These are phyloP conservation scores for Trichomonascaceae sp. DNA, from an alignment of 1,139 yeast genomes.

Conservation along the genomic window DNA sequence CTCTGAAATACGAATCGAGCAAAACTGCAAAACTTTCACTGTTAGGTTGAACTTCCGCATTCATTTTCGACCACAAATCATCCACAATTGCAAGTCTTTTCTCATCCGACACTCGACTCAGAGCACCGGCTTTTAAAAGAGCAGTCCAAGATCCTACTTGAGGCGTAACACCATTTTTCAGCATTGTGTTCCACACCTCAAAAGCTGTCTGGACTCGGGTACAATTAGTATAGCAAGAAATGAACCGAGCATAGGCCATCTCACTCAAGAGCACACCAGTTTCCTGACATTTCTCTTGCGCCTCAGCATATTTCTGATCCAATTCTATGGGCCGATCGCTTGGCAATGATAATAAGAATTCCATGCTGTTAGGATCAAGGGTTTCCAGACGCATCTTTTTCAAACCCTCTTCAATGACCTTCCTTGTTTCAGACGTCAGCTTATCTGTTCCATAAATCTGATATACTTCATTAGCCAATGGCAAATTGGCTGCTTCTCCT, in stretches of 20 bases:
- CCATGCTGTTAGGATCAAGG: slow-evolving; percentile 20
- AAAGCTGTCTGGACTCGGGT: slow-evolving; percentile 31
- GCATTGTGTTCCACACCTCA: slow-evolving; percentile 38
- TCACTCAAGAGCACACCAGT: slow-evolving; percentile 25
- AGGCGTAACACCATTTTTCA: slow-evolving; percentile 29
- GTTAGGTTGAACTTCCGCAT: slow-evolving; percentile 34
- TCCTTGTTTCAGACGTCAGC: slow-evolving; percentile 11
- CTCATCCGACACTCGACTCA: slow-evolving; percentile 19
- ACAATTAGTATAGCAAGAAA: slow-evolving; percentile 32
- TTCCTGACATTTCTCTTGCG: slow-evolving; percentile 15
- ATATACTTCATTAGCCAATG: slow-evolving; percentile 20
- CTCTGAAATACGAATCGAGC: slow-evolving; percentile 33
- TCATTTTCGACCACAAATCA: slow-evolving; percentile 36
- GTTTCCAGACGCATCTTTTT: slow-evolving; percentile 18
- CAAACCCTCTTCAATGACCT: slow-evolving; percentile 17
- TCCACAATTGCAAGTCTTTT: slow-evolving; percentile 33
- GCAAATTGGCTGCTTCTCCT: slow-evolving; percentile 18
- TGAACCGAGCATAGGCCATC: slow-evolving; percentile 31
- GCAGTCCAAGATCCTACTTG: slow-evolving; percentile 41
- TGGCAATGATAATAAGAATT: slow-evolving; percentile 21
- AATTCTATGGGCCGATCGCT: slow-evolving; percentile 23
- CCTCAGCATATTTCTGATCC: slow-evolving; percentile 23
- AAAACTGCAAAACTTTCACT: slow-evolving; percentile 35
- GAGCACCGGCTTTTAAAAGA: slow-evolving; percentile 39
- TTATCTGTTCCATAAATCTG: slow-evolving; percentile 15